Percentiles rank a stretch among this genome's conserved stretches.
Evolutionary conservation across 805 yeast genomes (phyloP).

Genomic region (Teunomyces tritomae): DNA sequence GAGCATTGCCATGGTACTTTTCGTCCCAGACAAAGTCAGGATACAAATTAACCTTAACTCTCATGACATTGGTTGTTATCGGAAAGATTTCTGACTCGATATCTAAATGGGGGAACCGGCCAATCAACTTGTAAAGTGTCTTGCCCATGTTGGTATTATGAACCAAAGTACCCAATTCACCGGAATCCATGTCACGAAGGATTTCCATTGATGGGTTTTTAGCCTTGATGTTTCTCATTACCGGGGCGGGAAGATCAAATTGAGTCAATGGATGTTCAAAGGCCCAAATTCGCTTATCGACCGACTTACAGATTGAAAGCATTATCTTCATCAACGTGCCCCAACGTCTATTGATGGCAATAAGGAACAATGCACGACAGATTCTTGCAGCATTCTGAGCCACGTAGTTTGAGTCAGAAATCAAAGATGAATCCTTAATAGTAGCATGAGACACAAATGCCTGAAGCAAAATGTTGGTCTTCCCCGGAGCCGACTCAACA

Average conservation of each 20-base stretch:
- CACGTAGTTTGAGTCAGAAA: conserved; percentile 86
- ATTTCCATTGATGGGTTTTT: conserved; percentile 69
- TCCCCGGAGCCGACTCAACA: conserved; percentile 73
- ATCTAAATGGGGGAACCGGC: conserved; percentile 72
- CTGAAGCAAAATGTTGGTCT: conserved; percentile 83
- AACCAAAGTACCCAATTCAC: conserved; percentile 85
- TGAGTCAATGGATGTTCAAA: conserved; percentile 88
- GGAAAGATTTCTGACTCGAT: conserved; percentile 85
- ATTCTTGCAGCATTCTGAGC: conserved; percentile 96
- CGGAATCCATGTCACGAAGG: conserved; percentile 66
- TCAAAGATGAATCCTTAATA: conserved; percentile 75
- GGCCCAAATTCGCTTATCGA: conserved; percentile 84
- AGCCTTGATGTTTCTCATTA: conserved; percentile 58
- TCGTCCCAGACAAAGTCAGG: conserved; percentile 88
- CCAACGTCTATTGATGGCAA: conserved; percentile 90
- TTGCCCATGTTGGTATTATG: conserved; percentile 78
- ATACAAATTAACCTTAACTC: conserved; percentile 66
- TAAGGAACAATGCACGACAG: conserved; percentile 82
- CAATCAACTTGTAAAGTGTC: conserved; percentile 55
- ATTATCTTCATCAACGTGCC: conserved; percentile 73
- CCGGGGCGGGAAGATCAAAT: conserved; percentile 72
- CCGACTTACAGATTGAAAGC: conserved; percentile 79
- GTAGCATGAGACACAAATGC: conserved; percentile 76
- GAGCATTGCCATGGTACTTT: conserved; percentile 75
- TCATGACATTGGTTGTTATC: conserved; percentile 79